Evolutionary conservation across 192 early-diverging fungal genomes (phyloP).

Genomic region (Cetraspora pellucida): DNA sequence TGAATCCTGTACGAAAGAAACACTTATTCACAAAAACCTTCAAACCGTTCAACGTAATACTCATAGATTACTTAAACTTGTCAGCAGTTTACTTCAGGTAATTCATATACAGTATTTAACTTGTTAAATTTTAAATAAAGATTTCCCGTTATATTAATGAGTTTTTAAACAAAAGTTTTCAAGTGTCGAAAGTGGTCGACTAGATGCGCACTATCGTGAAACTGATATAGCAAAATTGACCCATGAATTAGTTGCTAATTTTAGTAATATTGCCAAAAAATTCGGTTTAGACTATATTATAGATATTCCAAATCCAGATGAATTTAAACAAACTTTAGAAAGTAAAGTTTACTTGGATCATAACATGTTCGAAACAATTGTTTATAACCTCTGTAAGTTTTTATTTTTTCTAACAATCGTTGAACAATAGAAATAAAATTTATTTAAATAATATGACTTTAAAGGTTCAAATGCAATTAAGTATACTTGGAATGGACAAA

Average conservation of each 20-base stretch:
- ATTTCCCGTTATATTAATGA: no score
- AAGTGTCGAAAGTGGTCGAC: background rate
- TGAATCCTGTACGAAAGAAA: constrained; percentile 29
- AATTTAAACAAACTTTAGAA: background rate
- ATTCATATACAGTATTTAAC: no score
- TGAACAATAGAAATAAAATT: background rate
- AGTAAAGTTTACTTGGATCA: constrained; percentile 12
- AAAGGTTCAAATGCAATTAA: constrained; percentile 48
- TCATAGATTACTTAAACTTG: constrained; percentile 56
- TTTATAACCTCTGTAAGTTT: constrained; percentile 30
- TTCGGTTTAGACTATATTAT: constrained; percentile 47
- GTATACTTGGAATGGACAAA: constrained; percentile 51
- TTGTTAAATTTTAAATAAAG: no score
- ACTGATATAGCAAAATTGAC: constrained; percentile 52
- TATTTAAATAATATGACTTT: background rate
- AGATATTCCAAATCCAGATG: constrained; percentile 22
- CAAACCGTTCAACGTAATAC: constrained; percentile 56
- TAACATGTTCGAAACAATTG: constrained; percentile 21
- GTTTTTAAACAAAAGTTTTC: background rate
- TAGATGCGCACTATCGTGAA: constrained; percentile 47
- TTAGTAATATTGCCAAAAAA: constrained; percentile 41
- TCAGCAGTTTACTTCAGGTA: constrained; percentile 57
- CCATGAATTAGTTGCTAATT: no score
- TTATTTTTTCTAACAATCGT: no score
- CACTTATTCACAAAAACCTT: constrained; percentile 34